Evolutionary conservation across 2,329 filamentous ascomycete species (phyloP), one percentile per base, ranked within the genome.

Genomic region (Colletotrichum shisoi): DNA sequence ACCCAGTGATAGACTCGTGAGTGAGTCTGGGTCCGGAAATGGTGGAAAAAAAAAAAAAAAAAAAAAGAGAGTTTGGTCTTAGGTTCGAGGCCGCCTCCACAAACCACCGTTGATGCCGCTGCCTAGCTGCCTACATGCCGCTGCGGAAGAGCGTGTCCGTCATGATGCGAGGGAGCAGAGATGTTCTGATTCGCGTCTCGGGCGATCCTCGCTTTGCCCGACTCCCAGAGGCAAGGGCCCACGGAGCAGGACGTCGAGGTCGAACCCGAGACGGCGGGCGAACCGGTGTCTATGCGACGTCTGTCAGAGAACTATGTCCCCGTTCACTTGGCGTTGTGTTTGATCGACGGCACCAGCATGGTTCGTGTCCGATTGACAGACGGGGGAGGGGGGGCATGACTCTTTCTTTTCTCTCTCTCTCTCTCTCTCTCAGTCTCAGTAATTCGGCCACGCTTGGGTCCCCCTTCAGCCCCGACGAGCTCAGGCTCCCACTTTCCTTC

Each of bases 11-110:
- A 42, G 31, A 24, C 27, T 31, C 27, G 7, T 31, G 13, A 4
- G 37, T 40, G 31, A 48, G 51, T 42, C n/a, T 57, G 58, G 52
- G 21, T n/a, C 13, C 9, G 27, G 27, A 17, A 61, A 48, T 24
- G 34, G 52, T 44, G 48, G 63, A 40, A 46, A 21, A 56, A 21
- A 56, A 21, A 15, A 40, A 46, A 21, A 56, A 21, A 56, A 21
- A 15, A 21, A 21, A 21, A 21, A 3, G 9, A 56, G 13, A 60
- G 54, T 56, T 59, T 19, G 37, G 49, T 60, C 61, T 65, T 44
- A 60, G 31, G 49, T 64, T 19, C 44, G 44, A n/a, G 61, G 56
- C 37, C 48, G 52, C 48, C 56, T 64, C 65, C 61, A 64, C 17
- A 65, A 19, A 42, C 34, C 21, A 24, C 37, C 39, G 19, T 39